Evolutionary conservation across 208 protist genomes (phyloP), one percentile per base, ranked within the genome.

Genomic region (Wallacemonas rigidus): DNA sequence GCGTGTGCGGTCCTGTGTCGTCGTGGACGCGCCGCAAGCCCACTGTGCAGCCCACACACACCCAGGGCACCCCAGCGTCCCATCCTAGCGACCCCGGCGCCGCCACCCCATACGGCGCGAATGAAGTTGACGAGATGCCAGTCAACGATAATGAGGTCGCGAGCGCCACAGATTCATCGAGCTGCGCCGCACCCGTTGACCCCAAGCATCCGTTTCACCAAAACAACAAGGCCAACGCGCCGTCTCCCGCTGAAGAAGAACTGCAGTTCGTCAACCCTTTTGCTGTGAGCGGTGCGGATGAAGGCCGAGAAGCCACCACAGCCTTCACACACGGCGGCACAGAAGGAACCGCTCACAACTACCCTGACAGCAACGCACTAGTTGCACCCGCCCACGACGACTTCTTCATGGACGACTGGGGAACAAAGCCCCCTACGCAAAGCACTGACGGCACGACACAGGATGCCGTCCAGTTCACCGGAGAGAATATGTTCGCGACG

Each of bases 381-480:
- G 26, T 26, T 26, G 14, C 53, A 7, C 9, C 60, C 12, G 60
- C 60, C 4, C 4, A 8, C n/a, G 60, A 65, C n/a, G 60, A 65
- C 60, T 65, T 65, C 15, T 65, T 65, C 40, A 65, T 65, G 60
- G 60, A 65, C n/a, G 60, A 36, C 7, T 65, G 60, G 60, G 60
- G 60, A 3, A 48, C 60, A 3, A 45, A 65, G 40, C 43, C 60
- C 6, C 26, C 26, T 26, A 26, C 26, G 26, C 26, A 26, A 26
- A 26, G 26, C 26, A 26, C 26, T 26, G 26, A 26, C 26, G 26
- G 26, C 26, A 26, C 26, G 26, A 26, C 26, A 26, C 26, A 26
- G 26, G 26, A 26, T 26, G 26, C 26, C 26, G 26, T 26, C 26
- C 26, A 50, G 8, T 14, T 14, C 12, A 12, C 45, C 26, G 53